These are phyloP conservation scores for Aspergillus panamensis DNA, from an alignment of 495 filamentous ascomycete species.

Conservation along the genomic window DNA sequence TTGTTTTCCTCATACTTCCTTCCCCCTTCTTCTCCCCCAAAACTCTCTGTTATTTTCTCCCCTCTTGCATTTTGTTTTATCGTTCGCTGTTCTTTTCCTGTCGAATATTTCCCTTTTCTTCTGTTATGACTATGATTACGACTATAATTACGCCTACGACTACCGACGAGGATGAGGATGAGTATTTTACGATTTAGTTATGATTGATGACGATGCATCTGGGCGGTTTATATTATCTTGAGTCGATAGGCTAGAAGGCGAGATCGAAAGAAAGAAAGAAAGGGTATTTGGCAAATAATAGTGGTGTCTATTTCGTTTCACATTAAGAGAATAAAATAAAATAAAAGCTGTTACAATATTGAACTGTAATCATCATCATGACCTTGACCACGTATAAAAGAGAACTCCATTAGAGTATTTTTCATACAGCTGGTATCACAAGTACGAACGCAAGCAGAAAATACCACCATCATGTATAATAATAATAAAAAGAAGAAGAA, in stretches of 20 bases:
- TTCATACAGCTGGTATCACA: neutral
- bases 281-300: neutral
- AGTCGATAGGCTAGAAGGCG: neutral
- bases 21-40: neutral
- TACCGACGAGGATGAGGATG: conserved; percentile 7
- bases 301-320: neutral
- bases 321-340: neutral
- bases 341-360: neutral
- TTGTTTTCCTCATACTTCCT: neutral
- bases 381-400: neutral
- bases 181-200: neutral
- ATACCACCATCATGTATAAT: neutral
- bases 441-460: neutral
- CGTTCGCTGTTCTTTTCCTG: neutral
- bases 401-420: neutral
- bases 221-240: neutral
- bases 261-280: too few relatives aligned
- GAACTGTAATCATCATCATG: neutral
- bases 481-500: neutral
- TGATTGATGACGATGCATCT: neutral
- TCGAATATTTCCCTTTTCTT: neutral
- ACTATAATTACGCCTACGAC: neutral
- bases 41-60: neutral
- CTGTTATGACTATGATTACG: neutral
- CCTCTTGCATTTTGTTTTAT: neutral